phyloP scores from a whole-genome alignment of 139 green algal genomes.

The Tetradesmus obliquus region DNA sequence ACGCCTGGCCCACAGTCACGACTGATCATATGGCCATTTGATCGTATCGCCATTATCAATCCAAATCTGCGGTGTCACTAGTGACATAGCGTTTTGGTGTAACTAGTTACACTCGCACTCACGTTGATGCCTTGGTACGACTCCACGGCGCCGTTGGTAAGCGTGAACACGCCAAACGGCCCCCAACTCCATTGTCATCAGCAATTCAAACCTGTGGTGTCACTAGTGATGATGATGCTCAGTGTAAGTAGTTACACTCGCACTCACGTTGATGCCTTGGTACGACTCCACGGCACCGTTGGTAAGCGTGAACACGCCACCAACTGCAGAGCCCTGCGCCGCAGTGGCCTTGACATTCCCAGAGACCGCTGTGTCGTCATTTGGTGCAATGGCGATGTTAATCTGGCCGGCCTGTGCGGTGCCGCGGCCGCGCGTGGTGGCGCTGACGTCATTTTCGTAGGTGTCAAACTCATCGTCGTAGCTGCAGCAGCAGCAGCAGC shows the following conservation, averaged over 20 bases:
- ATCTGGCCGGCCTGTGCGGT: conserved; percentile 31
- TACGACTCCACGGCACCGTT: neutral
- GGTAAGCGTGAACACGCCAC: conserved; percentile 24
- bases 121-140: too few species aligned
- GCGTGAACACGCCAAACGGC: neutral
- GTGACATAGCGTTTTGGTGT: too few species aligned
- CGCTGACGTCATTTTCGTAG: conserved; percentile 20
- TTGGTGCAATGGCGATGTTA: conserved; percentile 35
- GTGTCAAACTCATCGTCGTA: neutral
- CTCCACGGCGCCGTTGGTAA: conserved; percentile 4
- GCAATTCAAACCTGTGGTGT: too few species aligned
- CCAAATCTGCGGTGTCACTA: too few species aligned
- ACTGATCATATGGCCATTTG: too few species aligned
- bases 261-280: neutral
- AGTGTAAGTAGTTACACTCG: too few species aligned
- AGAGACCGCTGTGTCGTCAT: conserved; percentile 1
- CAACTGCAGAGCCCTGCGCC: conserved; percentile 30
- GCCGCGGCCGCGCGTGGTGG: conserved; percentile 33
- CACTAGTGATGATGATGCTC: too few species aligned
- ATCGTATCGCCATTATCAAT: too few species aligned
- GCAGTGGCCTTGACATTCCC: conserved; percentile 31
- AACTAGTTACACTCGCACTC: too few species aligned
- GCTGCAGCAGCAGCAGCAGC: neutral
- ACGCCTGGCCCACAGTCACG: neutral
- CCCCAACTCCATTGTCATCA: too few species aligned